Evolutionary conservation across 257 asterid species (phyloP).

Genomic region (Nicotiana paniculata): DNA sequence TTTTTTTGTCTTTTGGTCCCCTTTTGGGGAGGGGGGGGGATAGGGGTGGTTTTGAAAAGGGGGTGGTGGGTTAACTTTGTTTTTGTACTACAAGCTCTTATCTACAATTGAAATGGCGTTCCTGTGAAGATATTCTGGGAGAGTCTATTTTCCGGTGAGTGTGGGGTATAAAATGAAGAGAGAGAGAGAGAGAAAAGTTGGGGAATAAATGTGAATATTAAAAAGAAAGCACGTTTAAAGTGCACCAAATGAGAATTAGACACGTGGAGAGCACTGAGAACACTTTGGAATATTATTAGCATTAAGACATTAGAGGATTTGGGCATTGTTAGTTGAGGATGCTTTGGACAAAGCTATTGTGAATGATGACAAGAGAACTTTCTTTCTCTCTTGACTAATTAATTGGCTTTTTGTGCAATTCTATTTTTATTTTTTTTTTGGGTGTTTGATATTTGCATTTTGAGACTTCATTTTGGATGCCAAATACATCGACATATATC

Average conservation of each 20-base stretch:
- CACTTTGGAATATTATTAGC: constrained; percentile 4
- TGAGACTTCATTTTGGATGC: too few species aligned
- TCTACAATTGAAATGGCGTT: constrained; percentile 20
- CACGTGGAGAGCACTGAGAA: constrained; percentile 11
- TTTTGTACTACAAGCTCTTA: constrained; percentile 8
- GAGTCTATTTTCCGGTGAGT: constrained; percentile 14
- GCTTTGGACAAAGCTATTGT: background rate
- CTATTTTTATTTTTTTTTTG: background rate
- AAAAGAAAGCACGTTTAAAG: constrained; percentile 10
- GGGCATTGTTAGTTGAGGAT: constrained; percentile 7
- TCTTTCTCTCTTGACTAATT: constrained; percentile 2
- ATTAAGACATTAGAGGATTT: background rate
- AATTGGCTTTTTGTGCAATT: background rate
- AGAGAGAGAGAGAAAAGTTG: background rate
- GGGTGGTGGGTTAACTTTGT: constrained; percentile 1
- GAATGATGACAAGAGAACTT: background rate
- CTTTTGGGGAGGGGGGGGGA: background rate
- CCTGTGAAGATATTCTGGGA: constrained; percentile 27
- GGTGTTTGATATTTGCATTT: too few species aligned
- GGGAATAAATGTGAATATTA: background rate
- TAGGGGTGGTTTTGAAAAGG: background rate
- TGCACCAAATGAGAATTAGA: background rate
- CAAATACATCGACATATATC: too few species aligned
- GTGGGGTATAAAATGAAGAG: constrained; percentile 28
- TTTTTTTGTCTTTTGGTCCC: background rate